Percentiles rank a stretch among this genome's conserved stretches.
Conservation (phyloP, 257 asterid genomes). For the Fraxinus quadrangulata region DNA sequence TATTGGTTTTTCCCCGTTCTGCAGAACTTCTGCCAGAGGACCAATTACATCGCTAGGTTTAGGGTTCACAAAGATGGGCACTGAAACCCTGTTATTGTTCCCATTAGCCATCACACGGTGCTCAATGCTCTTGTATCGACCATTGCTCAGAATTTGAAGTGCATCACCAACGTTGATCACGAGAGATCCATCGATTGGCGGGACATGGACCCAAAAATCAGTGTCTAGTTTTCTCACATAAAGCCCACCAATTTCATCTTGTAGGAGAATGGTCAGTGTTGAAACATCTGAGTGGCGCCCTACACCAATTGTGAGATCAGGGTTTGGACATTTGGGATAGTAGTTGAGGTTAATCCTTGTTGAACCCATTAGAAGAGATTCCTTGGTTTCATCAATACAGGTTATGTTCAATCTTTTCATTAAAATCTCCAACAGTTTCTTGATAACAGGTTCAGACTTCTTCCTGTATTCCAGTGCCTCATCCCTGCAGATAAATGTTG, state of each 20-base stretch:
- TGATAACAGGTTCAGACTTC: slow-evolving; percentile 38
- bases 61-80: slow-evolving; percentile 55
- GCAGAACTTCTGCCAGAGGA: slow-evolving; percentile 45
- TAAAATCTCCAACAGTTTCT: slow-evolving; percentile 39
- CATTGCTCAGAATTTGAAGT: slow-evolving; percentile 59
- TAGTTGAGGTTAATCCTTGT: slow-evolving; percentile 36
- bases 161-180: slow-evolving; percentile 51
- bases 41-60: slow-evolving; percentile 36
- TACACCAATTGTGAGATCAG: slow-evolving; percentile 52
- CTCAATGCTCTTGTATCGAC: slow-evolving; percentile 58
- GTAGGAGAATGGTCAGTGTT: slow-evolving; percentile 53
- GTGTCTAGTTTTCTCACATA: slow-evolving; percentile 39
- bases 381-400: slow-evolving; percentile 34
- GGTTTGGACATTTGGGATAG: slow-evolving; percentile 51
- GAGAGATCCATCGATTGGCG: slow-evolving; percentile 45
- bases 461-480: slow-evolving; percentile 51
- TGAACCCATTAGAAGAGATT: slow-evolving; percentile 44
- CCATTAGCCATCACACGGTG: slow-evolving; percentile 48
- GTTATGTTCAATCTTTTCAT: slow-evolving; percentile 41
- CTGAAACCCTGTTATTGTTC: slow-evolving; percentile 45
- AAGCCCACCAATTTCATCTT: slow-evolving; percentile 62
- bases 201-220: slow-evolving; percentile 47
- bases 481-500: slow-evolving; percentile 30
- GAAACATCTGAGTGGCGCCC: slow-evolving; percentile 59
- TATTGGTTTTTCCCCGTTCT: slow-evolving; percentile 41